Evolutionary conservation across 352 stramenopile genomes (phyloP).

Genomic region (Aphanomyces invadans): DNA sequence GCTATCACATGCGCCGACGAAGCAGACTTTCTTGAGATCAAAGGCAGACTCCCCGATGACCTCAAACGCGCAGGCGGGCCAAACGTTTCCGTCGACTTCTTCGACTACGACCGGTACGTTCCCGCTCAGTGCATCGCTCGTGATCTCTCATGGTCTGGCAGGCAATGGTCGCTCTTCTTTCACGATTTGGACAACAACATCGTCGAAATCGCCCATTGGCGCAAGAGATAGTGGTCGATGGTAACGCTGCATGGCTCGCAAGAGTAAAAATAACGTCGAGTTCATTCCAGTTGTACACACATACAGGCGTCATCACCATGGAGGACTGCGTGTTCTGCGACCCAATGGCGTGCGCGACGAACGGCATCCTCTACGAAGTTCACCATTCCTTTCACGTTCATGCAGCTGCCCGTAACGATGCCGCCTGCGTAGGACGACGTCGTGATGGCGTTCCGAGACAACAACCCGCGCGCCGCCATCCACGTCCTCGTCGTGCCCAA

Average conservation of each 20-base stretch:
- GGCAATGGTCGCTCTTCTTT: slow-evolving; percentile 21
- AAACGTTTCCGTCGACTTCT: not conserved
- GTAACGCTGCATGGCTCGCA: too few relatives aligned
- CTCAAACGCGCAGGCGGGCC: not conserved
- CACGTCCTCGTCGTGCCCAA: slow-evolving; percentile 23
- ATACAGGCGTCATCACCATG: too few relatives aligned
- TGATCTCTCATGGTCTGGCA: not conserved
- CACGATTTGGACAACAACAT: slow-evolving; percentile 21
- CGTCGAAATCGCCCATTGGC: slow-evolving; percentile 19
- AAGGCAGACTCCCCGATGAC: not conserved
- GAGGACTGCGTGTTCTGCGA: slow-evolving; percentile 24
- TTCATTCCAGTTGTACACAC: too few relatives aligned
- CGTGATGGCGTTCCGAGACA: slow-evolving; percentile 20
- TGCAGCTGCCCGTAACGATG: not conserved
- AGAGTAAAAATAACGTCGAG: too few relatives aligned
- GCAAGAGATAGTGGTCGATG: not conserved
- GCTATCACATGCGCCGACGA: slow-evolving; percentile 2
- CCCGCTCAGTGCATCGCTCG: not conserved
- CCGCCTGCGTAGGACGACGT: slow-evolving; percentile 8
- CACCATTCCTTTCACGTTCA: not conserved
- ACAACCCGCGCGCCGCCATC: not conserved
- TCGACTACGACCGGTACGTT: slow-evolving; percentile 17
- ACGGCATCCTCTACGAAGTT: slow-evolving; percentile 21
- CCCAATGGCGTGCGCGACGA: not conserved
- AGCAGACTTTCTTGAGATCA: slow-evolving; percentile 6